phyloP scores from a whole-genome alignment of 2,329 filamentous ascomycete genomes.

The Orbilia quercus region DNA sequence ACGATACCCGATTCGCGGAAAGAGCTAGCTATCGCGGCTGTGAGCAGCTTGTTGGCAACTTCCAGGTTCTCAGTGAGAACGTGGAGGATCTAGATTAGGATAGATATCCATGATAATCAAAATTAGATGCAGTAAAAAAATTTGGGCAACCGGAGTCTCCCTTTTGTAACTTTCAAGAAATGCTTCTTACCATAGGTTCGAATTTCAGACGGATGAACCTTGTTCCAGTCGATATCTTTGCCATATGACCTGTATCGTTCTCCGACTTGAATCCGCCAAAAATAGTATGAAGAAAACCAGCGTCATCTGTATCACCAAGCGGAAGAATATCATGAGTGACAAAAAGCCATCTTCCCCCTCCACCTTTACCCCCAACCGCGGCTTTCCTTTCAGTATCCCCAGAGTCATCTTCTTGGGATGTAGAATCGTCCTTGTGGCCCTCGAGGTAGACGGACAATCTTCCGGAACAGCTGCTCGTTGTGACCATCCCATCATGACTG shows the following conservation, averaged over 20 bases:
- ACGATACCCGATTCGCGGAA: constrained; percentile 91
- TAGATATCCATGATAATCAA: too few species aligned
- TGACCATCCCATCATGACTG: constrained; percentile 77
- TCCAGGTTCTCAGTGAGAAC: constrained; percentile 79
- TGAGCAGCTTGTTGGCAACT: constrained; percentile 79
- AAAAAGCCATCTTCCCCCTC: constrained; percentile 84
- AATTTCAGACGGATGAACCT: constrained; percentile 86
- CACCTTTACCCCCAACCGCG: constrained; percentile 84
- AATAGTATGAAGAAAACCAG: constrained; percentile 65
- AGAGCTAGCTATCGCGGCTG: constrained; percentile 80
- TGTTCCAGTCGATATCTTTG: constrained; percentile 61
- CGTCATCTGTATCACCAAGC: constrained; percentile 57
- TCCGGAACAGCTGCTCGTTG: constrained; percentile 92
- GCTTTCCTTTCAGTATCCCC: constrained; percentile 62
- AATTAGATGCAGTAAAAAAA: too few species aligned
- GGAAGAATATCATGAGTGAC: constrained; percentile 86
- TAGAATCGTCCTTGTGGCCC: constrained; percentile 69
- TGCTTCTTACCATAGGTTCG: constrained; percentile 81
- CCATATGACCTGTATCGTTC: constrained; percentile 35
- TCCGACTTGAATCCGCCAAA: constrained; percentile 59
- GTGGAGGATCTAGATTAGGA: constrained; percentile 80
- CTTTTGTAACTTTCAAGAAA: constrained; percentile 11
- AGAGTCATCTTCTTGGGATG: background rate
- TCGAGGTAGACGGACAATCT: constrained; percentile 89
- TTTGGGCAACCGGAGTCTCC: too few species aligned